phyloP scores from a whole-genome alignment of 805 yeast species.

The Schwanniomyces occidentalis region DNA sequence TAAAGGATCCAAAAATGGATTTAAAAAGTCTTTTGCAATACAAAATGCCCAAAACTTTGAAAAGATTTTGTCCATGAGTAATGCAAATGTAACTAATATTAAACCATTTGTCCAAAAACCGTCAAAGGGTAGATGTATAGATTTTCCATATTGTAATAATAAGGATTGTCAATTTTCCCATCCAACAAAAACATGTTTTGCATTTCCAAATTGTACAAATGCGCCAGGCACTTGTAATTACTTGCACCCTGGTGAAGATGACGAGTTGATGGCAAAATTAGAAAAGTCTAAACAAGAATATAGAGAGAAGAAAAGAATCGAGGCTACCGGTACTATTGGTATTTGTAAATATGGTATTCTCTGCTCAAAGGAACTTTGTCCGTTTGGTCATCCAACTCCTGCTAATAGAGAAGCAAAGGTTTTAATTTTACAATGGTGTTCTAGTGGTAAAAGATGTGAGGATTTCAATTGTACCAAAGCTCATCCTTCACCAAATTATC shows the following conservation, averaged over 20 bases:
- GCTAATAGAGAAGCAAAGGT: conserved; percentile 75
- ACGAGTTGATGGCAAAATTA: conserved; percentile 63
- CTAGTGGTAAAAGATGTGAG: conserved; percentile 62
- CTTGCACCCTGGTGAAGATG: conserved; percentile 85
- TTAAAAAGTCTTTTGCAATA: conserved; percentile 31
- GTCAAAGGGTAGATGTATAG: conserved; percentile 64
- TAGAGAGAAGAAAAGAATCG: conserved; percentile 39
- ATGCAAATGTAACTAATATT: conserved; percentile 23
- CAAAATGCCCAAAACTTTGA: conserved; percentile 43
- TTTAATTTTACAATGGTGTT: conserved; percentile 71
- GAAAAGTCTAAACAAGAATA: conserved; percentile 60
- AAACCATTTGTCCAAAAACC: conserved; percentile 42
- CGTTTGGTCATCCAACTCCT: conserved; percentile 91
- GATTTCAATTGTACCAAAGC: conserved; percentile 68
- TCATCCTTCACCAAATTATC: conserved; percentile 70
- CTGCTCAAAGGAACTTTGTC: conserved; percentile 79
- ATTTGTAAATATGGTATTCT: conserved; percentile 75
- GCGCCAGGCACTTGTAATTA: conserved; percentile 80
- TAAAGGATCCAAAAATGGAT: conserved; percentile 14
- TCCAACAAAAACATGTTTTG: conserved; percentile 74
- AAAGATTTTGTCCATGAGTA: conserved; percentile 39
- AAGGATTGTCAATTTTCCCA: conserved; percentile 75
- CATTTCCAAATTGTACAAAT: conserved; percentile 76
- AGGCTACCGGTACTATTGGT: conserved; percentile 46
- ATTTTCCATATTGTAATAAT: conserved; percentile 71